Evolutionary conservation across 345 rosid genomes (phyloP).

Genomic region (Laguncularia racemosa): DNA sequence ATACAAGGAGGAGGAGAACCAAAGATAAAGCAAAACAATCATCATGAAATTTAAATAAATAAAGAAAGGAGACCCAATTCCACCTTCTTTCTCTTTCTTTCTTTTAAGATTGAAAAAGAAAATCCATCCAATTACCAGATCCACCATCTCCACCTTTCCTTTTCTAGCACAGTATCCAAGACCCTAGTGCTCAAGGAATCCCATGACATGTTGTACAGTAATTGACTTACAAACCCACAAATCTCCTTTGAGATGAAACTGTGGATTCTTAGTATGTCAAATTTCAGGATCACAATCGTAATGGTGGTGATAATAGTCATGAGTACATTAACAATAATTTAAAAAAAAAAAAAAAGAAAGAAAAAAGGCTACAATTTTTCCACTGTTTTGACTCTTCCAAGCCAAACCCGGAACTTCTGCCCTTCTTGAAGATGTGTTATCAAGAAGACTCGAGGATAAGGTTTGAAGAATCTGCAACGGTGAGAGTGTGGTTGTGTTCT

Average conservation of each 20-base stretch:
- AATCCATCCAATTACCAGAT: conserved; percentile 25
- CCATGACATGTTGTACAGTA: too few relatives aligned
- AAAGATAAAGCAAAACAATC: conserved; percentile 6
- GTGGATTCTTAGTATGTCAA: too few relatives aligned
- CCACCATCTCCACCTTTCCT: conserved; percentile 22
- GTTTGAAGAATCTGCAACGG: conserved; percentile 52
- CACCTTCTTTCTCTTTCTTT: conserved; percentile 13
- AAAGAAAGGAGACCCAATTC: neutral
- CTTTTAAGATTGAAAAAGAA: conserved; percentile 6
- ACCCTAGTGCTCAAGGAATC: too few relatives aligned
- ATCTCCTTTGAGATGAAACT: too few relatives aligned
- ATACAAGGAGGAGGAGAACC: conserved; percentile 5
- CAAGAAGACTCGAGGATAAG: conserved; percentile 85
- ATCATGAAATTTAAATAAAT: neutral
- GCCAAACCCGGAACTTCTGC: too few relatives aligned
- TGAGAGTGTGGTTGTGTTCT: conserved; percentile 72
- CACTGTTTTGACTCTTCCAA: neutral
- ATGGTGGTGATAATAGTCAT: too few relatives aligned
- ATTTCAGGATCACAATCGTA: too few relatives aligned
- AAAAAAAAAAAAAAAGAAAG: too few relatives aligned
- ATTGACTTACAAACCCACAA: too few relatives aligned
- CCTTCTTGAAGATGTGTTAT: neutral
- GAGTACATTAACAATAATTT: too few relatives aligned
- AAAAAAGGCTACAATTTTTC: too few relatives aligned
- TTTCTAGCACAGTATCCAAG: neutral